Evolutionary conservation across 2,329 filamentous ascomycete species (phyloP).

Genomic region (Alternaria arbusti): DNA sequence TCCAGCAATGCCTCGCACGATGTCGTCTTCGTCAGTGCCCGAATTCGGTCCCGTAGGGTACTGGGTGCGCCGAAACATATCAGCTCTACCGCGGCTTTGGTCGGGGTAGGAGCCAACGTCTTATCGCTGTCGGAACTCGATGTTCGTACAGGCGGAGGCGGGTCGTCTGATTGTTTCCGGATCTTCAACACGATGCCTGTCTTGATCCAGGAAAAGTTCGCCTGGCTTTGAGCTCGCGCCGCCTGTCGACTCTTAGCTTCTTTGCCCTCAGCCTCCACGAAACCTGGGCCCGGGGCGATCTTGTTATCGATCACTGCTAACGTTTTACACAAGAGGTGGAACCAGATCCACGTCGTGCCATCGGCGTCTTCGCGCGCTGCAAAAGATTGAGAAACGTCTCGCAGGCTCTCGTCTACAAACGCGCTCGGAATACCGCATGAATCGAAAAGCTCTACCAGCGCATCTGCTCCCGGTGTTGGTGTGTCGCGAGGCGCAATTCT

Average conservation of each 20-base stretch:
- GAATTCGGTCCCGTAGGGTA: slow-evolving; percentile 23
- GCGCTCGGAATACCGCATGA: slow-evolving; percentile 29
- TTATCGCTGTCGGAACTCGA: slow-evolving; percentile 21
- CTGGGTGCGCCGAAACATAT: slow-evolving; percentile 37
- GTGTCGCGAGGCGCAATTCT: slow-evolving; percentile 35
- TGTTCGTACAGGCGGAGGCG: slow-evolving; percentile 11
- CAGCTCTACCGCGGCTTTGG: slow-evolving; percentile 23
- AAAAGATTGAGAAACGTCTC: slow-evolving; percentile 38
- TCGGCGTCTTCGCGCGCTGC: slow-evolving; percentile 25
- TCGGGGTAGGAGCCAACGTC: slow-evolving; percentile 1
- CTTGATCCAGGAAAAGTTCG: slow-evolving; percentile 34
- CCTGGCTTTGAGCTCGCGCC: slow-evolving; percentile 23
- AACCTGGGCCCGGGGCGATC: slow-evolving; percentile 6
- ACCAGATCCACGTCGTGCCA: slow-evolving; percentile 30
- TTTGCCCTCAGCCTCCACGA: neutral
- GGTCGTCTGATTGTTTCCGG: neutral
- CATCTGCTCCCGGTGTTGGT: slow-evolving; percentile 13
- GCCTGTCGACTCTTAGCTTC: neutral
- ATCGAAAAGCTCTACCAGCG: slow-evolving; percentile 25
- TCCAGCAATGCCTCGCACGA: slow-evolving; percentile 28
- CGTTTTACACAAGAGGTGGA: slow-evolving; percentile 40
- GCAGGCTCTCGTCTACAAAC: slow-evolving; percentile 33
- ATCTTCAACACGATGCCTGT: slow-evolving; percentile 35
- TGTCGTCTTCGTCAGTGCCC: slow-evolving; percentile 11
- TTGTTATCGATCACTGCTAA: slow-evolving; percentile 14